phyloP scores from a whole-genome alignment of 768 basidiomycete species.

The Phylloporus sp. region DNA sequence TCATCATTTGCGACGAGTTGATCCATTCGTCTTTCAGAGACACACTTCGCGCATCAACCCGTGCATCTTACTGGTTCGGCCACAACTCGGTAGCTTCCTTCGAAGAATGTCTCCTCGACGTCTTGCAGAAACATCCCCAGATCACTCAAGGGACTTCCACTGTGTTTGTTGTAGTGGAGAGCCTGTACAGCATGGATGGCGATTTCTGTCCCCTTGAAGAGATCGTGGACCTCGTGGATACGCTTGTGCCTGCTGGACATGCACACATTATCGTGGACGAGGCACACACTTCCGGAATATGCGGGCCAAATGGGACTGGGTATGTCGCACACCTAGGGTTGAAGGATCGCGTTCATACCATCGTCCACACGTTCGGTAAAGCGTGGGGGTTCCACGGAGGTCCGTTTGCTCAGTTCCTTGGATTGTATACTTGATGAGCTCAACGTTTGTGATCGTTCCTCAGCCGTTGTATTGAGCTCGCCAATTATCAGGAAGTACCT shows the following conservation, averaged over 20 bases:
- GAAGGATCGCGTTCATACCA: constrained; percentile 38
- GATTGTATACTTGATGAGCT: not conserved
- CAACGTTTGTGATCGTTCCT: not conserved
- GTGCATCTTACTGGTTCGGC: constrained; percentile 32
- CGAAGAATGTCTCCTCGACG: constrained; percentile 20
- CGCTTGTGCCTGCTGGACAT: constrained; percentile 33
- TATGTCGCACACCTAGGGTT: constrained; percentile 38
- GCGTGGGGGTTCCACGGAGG: too few species aligned
- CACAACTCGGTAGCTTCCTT: constrained; percentile 44
- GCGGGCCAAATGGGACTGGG: constrained; percentile 44
- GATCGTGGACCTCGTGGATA: constrained; percentile 38
- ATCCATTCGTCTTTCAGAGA: constrained; percentile 51
- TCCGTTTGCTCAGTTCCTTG: not conserved
- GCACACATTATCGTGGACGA: constrained; percentile 50
- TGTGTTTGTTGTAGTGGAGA: constrained; percentile 52
- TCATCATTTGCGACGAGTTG: constrained; percentile 48
- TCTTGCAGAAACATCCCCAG: constrained; percentile 21
- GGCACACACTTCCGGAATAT: constrained; percentile 52
- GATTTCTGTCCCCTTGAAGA: constrained; percentile 44
- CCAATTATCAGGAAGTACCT: constrained; percentile 16
- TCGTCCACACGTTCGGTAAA: constrained; percentile 54
- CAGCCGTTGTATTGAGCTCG: constrained; percentile 20
- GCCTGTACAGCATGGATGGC: constrained; percentile 59
- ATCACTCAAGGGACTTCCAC: constrained; percentile 25
- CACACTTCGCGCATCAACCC: constrained; percentile 39